Percentiles rank a stretch among this genome's conserved stretches.
Conservation (phyloP, 345 rosid species). For the Rubroshorea leprosula region DNA sequence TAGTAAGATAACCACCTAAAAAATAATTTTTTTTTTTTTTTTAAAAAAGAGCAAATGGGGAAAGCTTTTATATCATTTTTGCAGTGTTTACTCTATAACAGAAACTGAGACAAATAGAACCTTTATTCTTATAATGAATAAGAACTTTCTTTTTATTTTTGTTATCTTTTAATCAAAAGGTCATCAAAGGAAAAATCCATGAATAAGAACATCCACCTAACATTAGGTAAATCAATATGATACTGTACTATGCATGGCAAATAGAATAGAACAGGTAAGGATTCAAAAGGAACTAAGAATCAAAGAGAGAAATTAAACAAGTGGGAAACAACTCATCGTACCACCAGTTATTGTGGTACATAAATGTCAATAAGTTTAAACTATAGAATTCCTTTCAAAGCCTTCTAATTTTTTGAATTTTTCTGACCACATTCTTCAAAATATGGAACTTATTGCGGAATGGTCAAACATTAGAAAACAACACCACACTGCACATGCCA, state of each 20-base stretch:
- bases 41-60: no score
- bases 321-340: background rate
- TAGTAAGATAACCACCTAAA: background rate
- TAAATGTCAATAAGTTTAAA: background rate
- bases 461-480: background rate
- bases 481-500: constrained; percentile 3
- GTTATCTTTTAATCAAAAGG: no score
- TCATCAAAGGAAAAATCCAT: no score
- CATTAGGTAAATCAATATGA: background rate
- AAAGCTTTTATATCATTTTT: no score
- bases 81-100: no score
- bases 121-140: no score
- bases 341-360: background rate
- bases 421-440: constrained; percentile 2
- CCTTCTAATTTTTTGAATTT: no score
- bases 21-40: no score
- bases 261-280: background rate
- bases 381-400: background rate
- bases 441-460: constrained; percentile 1
- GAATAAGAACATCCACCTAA: background rate
- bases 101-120: no score
- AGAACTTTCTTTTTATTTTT: no score
- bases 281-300: background rate
- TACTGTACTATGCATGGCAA: background rate
- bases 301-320: background rate